Conservation (phyloP, 805 yeast genomes). For the Yarrowia sp. region DNA sequence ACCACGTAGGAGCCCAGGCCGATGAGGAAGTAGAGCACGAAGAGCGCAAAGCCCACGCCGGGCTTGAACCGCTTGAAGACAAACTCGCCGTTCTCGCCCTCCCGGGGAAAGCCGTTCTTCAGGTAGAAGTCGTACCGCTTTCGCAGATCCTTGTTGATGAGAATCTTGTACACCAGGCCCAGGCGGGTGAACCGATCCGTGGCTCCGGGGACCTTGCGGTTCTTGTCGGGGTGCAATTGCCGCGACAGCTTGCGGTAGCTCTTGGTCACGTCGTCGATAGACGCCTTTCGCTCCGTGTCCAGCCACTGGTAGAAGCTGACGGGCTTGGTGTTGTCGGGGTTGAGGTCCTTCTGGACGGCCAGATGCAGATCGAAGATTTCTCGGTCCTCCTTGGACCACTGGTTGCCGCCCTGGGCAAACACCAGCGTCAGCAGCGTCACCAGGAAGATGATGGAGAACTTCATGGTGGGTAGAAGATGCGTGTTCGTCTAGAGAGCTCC, state of each 20-base stretch:
- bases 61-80: conserved; percentile 63
- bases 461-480: background rate
- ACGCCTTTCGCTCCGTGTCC: conserved; percentile 35
- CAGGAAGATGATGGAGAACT: conserved; percentile 12
- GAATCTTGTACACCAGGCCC: conserved; percentile 69
- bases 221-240: conserved; percentile 83
- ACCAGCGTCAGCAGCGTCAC: conserved; percentile 22
- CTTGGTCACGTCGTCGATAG: conserved; percentile 36
- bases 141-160: conserved; percentile 58
- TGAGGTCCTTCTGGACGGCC: conserved; percentile 61
- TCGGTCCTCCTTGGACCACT: conserved; percentile 66
- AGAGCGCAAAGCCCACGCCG: conserved; percentile 51
- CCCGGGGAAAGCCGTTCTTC: conserved; percentile 79
- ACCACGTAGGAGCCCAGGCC: conserved; percentile 59
- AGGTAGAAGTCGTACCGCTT: conserved; percentile 83
- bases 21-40: conserved; percentile 51
- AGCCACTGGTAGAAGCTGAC: conserved; percentile 60
- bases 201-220: conserved; percentile 31
- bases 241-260: conserved; percentile 67
- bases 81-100: conserved; percentile 65
- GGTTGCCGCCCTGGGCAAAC: conserved; percentile 29
- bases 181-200: conserved; percentile 70
- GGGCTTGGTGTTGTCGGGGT: conserved; percentile 47
- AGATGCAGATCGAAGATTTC: conserved; percentile 77
- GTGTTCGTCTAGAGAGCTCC: background rate